Evolutionary conservation across 225 moss, liverwort and hornwort genomes (phyloP).

Genomic region (Bryoerythrophyllum caledonicum): DNA sequence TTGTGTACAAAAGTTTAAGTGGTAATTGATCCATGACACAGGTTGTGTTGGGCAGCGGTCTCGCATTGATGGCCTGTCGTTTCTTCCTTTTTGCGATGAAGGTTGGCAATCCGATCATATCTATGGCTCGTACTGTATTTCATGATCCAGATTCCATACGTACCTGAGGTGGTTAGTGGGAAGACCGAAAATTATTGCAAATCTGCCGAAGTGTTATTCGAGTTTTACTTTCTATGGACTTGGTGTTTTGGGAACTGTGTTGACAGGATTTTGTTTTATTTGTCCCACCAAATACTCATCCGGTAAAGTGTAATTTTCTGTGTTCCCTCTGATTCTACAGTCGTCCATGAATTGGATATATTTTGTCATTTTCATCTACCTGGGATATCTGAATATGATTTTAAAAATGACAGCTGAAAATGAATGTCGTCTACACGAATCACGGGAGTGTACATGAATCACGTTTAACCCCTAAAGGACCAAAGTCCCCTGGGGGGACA

Average conservation of each 20-base stretch:
- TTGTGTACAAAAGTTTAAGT: slow-evolving; percentile 42
- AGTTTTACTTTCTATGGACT: neutral
- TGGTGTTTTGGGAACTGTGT: neutral
- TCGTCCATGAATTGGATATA: too few species aligned
- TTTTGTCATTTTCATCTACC: too few species aligned
- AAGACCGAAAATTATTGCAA: neutral
- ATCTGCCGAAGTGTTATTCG: neutral
- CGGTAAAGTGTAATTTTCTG: too few species aligned
- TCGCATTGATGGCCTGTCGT: slow-evolving; percentile 31
- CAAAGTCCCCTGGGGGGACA: too few species aligned
- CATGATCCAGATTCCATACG: neutral
- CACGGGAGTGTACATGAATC: too few species aligned
- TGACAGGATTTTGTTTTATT: too few species aligned
- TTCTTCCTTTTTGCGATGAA: neutral
- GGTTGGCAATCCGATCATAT: neutral
- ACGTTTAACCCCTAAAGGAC: too few species aligned
- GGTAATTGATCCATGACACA: slow-evolving; percentile 36
- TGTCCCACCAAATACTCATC: too few species aligned
- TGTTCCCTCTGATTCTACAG: too few species aligned
- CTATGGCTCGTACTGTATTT: neutral
- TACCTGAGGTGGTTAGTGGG: neutral
- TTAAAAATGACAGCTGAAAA: too few species aligned
- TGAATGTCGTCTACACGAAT: too few species aligned
- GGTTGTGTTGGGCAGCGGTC: slow-evolving; percentile 30
- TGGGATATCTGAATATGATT: too few species aligned